A percentile compares a stretch with the other conserved stretches of the same genome.
phyloP scores from a whole-genome alignment of 495 filamentous ascomycete species.

The Podospora didyma region DNA sequence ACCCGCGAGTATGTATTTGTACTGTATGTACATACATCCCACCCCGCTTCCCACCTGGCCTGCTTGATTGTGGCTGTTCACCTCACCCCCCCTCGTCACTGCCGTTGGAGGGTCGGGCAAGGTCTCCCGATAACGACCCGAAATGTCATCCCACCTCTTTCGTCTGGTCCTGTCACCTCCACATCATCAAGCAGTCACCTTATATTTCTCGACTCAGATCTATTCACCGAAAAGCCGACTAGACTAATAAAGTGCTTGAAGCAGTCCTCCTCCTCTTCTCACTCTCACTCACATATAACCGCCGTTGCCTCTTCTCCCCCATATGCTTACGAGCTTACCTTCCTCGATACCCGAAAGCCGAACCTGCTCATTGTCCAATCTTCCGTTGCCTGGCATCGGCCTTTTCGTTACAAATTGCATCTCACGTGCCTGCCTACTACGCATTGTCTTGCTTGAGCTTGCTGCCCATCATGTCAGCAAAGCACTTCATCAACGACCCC shows the following conservation, averaged over 20 bases:
- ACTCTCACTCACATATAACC: no score
- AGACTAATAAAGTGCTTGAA: no score
- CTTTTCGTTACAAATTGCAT: neutral
- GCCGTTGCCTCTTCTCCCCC: no score
- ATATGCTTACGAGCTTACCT: no score
- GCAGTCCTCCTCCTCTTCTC: no score
- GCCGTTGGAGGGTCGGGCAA: constrained; percentile 2
- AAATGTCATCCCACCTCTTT: neutral
- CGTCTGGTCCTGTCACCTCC: neutral
- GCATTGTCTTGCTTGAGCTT: neutral
- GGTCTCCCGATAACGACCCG: neutral
- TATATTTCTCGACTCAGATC: neutral
- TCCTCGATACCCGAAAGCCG: no score
- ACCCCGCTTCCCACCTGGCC: neutral
- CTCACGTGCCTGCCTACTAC: neutral
- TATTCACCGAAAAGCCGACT: no score
- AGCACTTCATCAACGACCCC: constrained; percentile 92
- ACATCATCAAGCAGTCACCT: neutral
- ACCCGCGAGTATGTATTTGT: no score
- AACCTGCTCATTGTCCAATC: no score
- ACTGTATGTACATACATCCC: no score
- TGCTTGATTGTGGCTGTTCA: neutral
- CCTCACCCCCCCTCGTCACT: neutral
- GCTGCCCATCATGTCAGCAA: constrained; percentile 51
- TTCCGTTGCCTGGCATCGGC: no score